Percentiles rank a stretch among this genome's conserved stretches.
Conservation (phyloP, 2,329 filamentous ascomycete species). For the Hypoxylon sp. region DNA sequence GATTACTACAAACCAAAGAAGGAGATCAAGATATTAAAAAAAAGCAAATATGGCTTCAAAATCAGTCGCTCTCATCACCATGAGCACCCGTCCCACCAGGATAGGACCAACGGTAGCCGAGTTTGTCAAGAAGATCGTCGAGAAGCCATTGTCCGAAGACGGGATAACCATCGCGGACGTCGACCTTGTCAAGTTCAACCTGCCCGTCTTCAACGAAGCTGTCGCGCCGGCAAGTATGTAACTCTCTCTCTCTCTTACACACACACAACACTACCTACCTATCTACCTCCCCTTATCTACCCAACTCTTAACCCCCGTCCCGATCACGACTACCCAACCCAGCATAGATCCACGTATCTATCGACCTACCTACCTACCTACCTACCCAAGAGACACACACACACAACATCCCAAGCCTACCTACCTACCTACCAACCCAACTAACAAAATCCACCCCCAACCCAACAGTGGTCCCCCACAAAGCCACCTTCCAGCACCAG, state of each 20-base stretch:
- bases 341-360: too few relatives aligned
- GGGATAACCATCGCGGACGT: conserved; percentile 43
- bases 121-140: conserved; percentile 45
- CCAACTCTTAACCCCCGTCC: background rate
- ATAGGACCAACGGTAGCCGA: conserved; percentile 48
- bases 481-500: conserved; percentile 50
- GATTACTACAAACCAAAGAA: background rate
- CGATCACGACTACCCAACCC: background rate
- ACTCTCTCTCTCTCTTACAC: too few relatives aligned
- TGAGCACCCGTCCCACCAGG: conserved; percentile 48
- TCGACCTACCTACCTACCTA: too few relatives aligned
- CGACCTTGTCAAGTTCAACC: conserved; percentile 51
- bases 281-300: background rate
- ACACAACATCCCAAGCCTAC: too few relatives aligned
- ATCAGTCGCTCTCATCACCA: conserved; percentile 50
- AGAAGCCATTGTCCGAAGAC: conserved; percentile 33
- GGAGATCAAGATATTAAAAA: background rate
- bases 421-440: too few relatives aligned
- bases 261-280: background rate
- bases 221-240: conserved; percentile 41
- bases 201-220: conserved; percentile 57
- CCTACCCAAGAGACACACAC: too few relatives aligned
- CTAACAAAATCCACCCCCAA: conserved; percentile 5
- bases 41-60: conserved; percentile 39
- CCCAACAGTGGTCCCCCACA: conserved; percentile 49